These are phyloP conservation scores for Paraphaeosphaeria minitans DNA, from an alignment of 2,329 filamentous ascomycete genomes.

Conservation along the genomic window DNA sequence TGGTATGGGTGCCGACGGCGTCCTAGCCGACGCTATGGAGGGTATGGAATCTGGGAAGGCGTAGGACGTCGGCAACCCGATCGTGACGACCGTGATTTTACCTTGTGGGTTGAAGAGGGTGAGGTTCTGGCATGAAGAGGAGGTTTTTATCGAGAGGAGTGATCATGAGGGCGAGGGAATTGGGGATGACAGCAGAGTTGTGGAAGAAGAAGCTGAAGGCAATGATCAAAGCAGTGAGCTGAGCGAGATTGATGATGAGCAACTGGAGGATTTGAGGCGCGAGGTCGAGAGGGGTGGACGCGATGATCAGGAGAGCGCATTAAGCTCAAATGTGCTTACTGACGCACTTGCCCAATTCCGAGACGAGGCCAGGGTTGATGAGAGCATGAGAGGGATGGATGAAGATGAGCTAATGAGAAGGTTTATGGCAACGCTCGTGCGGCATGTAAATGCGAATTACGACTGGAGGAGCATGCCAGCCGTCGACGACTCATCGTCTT, in stretches of 20 bases:
- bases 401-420: neutral
- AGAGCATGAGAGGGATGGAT: slow-evolving; percentile 1
- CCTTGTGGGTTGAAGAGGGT: slow-evolving; percentile 1
- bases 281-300: too few relatives aligned
- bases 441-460: too few relatives aligned
- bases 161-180: neutral
- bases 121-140: neutral
- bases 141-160: neutral
- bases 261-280: neutral
- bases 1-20: slow-evolving; percentile 37
- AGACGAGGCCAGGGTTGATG: too few relatives aligned
- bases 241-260: slow-evolving; percentile 1
- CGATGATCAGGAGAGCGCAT: too few relatives aligned
- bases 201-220: neutral
- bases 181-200: too few relatives aligned
- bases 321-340: too few relatives aligned
- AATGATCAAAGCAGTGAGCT: neutral
- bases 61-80: slow-evolving; percentile 7
- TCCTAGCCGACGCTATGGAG: slow-evolving; percentile 13
- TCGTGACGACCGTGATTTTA: neutral
- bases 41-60: slow-evolving; percentile 2
- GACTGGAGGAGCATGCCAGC: neutral
- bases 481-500: neutral
- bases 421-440: too few relatives aligned
- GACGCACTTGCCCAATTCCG: too few relatives aligned